Base-by-base conservation (phyloP, 805 yeast species). In the Monosporozyma aquatica region DNA sequence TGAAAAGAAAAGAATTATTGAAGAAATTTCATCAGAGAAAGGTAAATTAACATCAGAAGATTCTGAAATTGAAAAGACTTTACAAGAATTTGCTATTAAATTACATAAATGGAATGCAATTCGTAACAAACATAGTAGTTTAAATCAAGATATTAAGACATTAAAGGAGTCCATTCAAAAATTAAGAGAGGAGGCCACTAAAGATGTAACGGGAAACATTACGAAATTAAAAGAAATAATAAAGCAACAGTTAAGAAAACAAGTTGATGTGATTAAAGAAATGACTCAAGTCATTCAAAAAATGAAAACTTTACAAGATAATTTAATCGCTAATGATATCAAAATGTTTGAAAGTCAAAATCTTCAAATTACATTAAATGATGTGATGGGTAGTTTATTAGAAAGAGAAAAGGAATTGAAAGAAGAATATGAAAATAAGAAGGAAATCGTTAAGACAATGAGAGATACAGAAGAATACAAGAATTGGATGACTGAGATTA, bases 121-220 rank as follows among this genome's bases (percentile, higher is more conserved):
- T 29, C 46, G 55, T 33, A 58, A 45, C 24, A 47, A 47, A 15
- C 47, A 44, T 41, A 54, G 48, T 11, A 58, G 48, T 22, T 49
- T 45, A 44, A 55, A 46, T 43, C 55, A 47, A 17, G 61, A 53
- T 47, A 62, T 55, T 34, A 52, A 48, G 14, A 50, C 51, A 39
- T 52, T 62, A 41, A 49, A 59, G 35, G 59, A 61, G 23, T 59
- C 64, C 38, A 50, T 68, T 20, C 43, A 59, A 36, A 54, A 51
- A 33, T 46, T 70, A 17, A 64, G 66, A 43, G 49, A 51, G 1
- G 74, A 70, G 39, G 56, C 73, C 2, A 56, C 55, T 21, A 60
- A 56, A 40, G 79, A 75, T 49, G 66, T 68, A 40, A 58, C 69
- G 3, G 61, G 41, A 3, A 70, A 68, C 41, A 67, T 68, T 5